These are phyloP conservation scores for Biscogniauxia mediterranea DNA, from an alignment of 2,329 filamentous ascomycete genomes.

Conservation along the genomic window DNA sequence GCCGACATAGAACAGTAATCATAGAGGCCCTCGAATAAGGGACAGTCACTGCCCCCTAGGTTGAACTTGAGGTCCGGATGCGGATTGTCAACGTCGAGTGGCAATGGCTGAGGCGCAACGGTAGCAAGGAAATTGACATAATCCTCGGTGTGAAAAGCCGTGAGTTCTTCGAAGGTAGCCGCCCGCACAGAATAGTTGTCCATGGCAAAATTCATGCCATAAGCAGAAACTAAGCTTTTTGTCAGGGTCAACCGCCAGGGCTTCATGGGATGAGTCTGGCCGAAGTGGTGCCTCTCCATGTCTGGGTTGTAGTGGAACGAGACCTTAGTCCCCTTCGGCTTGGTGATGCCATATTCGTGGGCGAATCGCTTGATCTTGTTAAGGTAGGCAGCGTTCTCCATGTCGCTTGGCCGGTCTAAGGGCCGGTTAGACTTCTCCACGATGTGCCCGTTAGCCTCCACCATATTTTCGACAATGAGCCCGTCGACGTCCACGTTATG, in stretches of 20 bases:
- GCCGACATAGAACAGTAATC: constrained; percentile 94
- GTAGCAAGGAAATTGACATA: constrained; percentile 87
- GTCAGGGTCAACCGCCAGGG: constrained; percentile 95
- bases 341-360: constrained; percentile 66
- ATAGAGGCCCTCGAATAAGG: constrained; percentile 92
- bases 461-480: constrained; percentile 47
- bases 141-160: constrained; percentile 80
- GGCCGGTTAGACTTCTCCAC: constrained; percentile 52
- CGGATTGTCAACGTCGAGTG: constrained; percentile 63
- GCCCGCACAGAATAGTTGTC: constrained; percentile 84
- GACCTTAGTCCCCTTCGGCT: constrained; percentile 83
- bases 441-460: constrained; percentile 42
- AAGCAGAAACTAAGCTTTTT: constrained; percentile 90
- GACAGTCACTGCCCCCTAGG: constrained; percentile 87
- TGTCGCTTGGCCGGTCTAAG: constrained; percentile 49
- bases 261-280: constrained; percentile 97
- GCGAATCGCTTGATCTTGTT: constrained; percentile 57
- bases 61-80: constrained; percentile 74
- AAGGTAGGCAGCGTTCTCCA: constrained; percentile 56
- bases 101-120: constrained; percentile 62
- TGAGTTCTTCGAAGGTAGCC: constrained; percentile 84
- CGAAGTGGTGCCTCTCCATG: constrained; percentile 96
- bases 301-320: constrained; percentile 94
- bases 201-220: constrained; percentile 96
- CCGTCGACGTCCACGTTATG: constrained; percentile 51